These are phyloP conservation scores for Linderniella brevidens DNA, from an alignment of 257 asterid species.

Conservation along the genomic window DNA sequence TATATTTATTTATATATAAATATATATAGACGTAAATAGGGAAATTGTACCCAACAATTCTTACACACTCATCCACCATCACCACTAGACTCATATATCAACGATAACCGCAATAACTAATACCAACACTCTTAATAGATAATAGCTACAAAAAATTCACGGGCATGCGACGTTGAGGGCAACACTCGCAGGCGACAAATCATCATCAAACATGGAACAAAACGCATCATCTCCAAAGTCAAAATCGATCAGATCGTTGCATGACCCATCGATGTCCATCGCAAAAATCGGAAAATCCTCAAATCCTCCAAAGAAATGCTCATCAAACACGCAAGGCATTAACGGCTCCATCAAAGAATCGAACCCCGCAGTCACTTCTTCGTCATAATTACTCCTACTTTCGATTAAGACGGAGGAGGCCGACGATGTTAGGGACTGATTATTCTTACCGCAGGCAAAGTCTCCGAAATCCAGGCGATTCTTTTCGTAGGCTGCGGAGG, in stretches of 20 bases:
- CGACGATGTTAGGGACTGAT: no score
- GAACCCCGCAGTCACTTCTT: no score
- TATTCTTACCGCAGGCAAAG: slow-evolving; percentile 3
- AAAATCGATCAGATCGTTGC: slow-evolving; percentile 30
- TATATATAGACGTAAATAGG: no score
- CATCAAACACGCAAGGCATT: slow-evolving; percentile 4
- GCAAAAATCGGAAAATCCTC: slow-evolving; percentile 35
- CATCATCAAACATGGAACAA: no score
- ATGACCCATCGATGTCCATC: slow-evolving; percentile 18
- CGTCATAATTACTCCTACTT: no score
- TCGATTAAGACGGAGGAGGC: no score
- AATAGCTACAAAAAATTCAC: slow-evolving; percentile 59
- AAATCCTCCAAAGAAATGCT: slow-evolving; percentile 21
- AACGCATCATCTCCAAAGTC: slow-evolving; percentile 19
- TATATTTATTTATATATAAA: no score
- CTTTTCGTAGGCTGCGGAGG: slow-evolving; percentile 47
- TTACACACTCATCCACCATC: no score
- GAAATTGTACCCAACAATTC: no score
- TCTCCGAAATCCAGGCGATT: slow-evolving; percentile 52
- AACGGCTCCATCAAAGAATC: no score
- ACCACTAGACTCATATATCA: no score
- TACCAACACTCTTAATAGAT: slow-evolving; percentile 5
- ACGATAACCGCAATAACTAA: neutral
- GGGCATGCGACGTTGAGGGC: slow-evolving; percentile 67
- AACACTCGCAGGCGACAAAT: no score